phyloP scores from a whole-genome alignment of 805 yeast species.

The Barnettozyma sucrosica region DNA sequence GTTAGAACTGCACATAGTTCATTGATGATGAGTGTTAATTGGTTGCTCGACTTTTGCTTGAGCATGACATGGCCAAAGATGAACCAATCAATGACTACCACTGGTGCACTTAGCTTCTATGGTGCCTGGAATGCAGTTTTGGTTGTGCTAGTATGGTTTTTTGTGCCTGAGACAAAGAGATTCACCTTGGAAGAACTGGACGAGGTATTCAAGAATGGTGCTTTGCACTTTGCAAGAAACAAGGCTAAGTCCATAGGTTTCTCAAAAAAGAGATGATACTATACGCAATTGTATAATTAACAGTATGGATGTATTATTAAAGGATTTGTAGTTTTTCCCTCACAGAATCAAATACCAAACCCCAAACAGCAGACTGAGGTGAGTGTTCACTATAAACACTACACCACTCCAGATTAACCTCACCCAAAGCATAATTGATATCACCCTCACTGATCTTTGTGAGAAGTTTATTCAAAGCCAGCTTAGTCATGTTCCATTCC shows the following conservation, averaged over 20 bases:
- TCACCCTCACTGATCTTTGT: background rate
- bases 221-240: slow-evolving; percentile 4
- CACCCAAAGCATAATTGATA: background rate
- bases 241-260: background rate
- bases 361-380: background rate
- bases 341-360: background rate
- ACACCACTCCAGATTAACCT: background rate
- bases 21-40: slow-evolving; percentile 43
- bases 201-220: slow-evolving; percentile 46
- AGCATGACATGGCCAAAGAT: slow-evolving; percentile 53
- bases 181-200: slow-evolving; percentile 74
- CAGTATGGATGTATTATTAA: too few species aligned
- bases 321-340: background rate
- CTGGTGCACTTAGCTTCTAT: slow-evolving; percentile 47
- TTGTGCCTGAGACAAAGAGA: slow-evolving; percentile 59
- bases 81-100: slow-evolving; percentile 37
- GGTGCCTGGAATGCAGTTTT: slow-evolving; percentile 48
- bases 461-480: background rate
- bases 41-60: slow-evolving; percentile 38
- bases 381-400: background rate
- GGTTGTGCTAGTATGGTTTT: slow-evolving; percentile 40
- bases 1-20: slow-evolving; percentile 48
- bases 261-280: background rate
- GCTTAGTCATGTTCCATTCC: background rate
- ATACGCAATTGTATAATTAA: background rate